Conservation (phyloP, 352 stramenopile genomes). For the Globisporangium perplexum region DNA sequence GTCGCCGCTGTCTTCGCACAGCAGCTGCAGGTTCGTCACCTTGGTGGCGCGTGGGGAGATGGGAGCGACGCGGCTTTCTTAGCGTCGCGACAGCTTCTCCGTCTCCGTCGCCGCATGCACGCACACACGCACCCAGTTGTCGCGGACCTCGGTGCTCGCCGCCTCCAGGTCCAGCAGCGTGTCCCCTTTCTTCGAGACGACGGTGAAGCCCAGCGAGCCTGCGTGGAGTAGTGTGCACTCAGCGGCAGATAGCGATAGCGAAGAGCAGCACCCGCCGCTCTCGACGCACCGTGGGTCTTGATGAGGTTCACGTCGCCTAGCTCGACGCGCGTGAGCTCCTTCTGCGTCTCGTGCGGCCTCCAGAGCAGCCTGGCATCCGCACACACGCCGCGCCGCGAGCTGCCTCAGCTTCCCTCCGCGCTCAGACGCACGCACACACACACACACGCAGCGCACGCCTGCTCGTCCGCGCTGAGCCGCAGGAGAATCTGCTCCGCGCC, state of each 20-base stretch:
- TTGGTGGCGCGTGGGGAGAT: slow-evolving; percentile 12
- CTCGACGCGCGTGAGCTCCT: slow-evolving; percentile 41
- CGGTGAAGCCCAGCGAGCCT: slow-evolving; percentile 38
- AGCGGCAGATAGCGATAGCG: background rate
- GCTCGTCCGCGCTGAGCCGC: slow-evolving; percentile 54
- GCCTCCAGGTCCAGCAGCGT: slow-evolving; percentile 69
- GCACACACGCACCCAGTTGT: slow-evolving; percentile 47
- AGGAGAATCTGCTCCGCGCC: slow-evolving; percentile 60
- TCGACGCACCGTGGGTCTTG: slow-evolving; percentile 36
- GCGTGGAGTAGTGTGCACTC: background rate
- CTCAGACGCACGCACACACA: background rate
- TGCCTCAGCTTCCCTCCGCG: background rate
- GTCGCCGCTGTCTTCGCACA: slow-evolving; percentile 50
- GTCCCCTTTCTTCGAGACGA: slow-evolving; percentile 59
- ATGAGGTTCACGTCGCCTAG: slow-evolving; percentile 44
- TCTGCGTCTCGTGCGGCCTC: slow-evolving; percentile 53
- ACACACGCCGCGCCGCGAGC: no score
- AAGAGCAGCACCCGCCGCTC: background rate
- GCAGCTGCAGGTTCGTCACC: slow-evolving; percentile 66
- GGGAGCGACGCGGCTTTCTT: background rate
- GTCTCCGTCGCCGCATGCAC: background rate
- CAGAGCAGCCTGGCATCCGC: slow-evolving; percentile 46
- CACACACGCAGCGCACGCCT: slow-evolving; percentile 26
- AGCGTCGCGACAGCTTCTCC: background rate
- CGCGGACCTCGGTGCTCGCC: slow-evolving; percentile 46